Evolutionary conservation across 2,329 filamentous ascomycete species (phyloP), one percentile per base, ranked within the genome.

Genomic region (Colletotrichum sp.): DNA sequence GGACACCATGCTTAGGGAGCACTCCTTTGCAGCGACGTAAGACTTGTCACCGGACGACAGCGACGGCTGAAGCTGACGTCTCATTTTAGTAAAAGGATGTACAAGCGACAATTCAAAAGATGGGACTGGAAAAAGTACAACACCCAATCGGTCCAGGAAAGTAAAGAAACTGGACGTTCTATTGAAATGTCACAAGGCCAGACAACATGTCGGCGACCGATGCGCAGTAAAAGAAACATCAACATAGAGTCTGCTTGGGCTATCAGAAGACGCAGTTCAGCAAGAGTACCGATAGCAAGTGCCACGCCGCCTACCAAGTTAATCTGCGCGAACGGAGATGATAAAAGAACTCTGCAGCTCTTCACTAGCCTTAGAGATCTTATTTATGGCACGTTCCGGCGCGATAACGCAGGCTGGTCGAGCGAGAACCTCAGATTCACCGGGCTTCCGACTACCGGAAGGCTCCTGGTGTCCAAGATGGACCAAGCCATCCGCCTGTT

Each of bases 131-230:
- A 21, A 4, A 52, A 52, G 10, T 52, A 52, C n/a, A 21, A 52
- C n/a, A 52, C 44, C 10, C 44, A 21, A 49, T 49, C 44, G n/a
- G 44, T 21, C 0, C 44, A 49, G n/a, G n/a, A 49, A 13, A 13
- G n/a, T 5, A 52, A 52, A 1, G 44, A 21, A 52, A 52, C 44
- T 0, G n/a, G 44, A 1, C n/a, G 10, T 0, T 0, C 5, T 13
- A 13, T 52, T 21, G 44, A 52, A 21, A 52, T 21, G n/a, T 13
- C 44, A 21, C n/a, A 52, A 4, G 44, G 44, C 5, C n/a, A 52
- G 44, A 52, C n/a, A 7, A 52, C 44, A 7, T 52, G 44, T 7
- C 12, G 44, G 5, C 44, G 44, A 7, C 44, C n/a, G n/a, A 52
- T 52, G 44, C 44, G 44, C 6, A 52, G 6, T 13, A 52, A 52